A percentile compares a stretch with the other conserved stretches of the same genome.
These are phyloP conservation scores for Colletotrichum spaethianum DNA, from an alignment of 2,329 filamentous ascomycete genomes.

Conservation along the genomic window DNA sequence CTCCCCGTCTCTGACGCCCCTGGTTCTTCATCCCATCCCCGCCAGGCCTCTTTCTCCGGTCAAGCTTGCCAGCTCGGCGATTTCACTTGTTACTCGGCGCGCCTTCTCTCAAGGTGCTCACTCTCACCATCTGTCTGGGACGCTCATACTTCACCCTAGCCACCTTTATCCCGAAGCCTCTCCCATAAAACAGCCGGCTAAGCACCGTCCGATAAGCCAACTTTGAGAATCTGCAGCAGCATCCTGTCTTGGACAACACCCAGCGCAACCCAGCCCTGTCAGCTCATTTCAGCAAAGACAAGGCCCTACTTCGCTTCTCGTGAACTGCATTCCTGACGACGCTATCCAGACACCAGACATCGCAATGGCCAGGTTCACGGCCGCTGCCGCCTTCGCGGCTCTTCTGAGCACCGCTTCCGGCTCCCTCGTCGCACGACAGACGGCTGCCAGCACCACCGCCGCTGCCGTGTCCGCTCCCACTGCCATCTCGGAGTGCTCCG, in stretches of 20 bases:
- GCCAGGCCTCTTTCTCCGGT: not conserved
- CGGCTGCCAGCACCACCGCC: conserved; percentile 48
- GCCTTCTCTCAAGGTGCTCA: conserved; percentile 37
- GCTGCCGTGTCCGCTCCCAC: conserved; percentile 30
- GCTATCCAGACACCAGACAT: not conserved
- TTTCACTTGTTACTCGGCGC: not conserved
- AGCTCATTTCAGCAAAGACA: conserved; percentile 1
- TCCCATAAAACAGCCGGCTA: conserved; percentile 29
- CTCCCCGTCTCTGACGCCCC: not conserved
- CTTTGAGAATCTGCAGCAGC: conserved; percentile 14
- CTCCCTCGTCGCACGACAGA: conserved; percentile 48
- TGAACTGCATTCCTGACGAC: not conserved
- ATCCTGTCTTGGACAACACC: conserved; percentile 6
- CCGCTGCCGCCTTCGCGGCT: conserved; percentile 29
- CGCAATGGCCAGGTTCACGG: conserved; percentile 29
- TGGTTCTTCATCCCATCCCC: not conserved
- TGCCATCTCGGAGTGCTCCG: conserved; percentile 38
- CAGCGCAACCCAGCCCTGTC: not conserved
- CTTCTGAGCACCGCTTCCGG: conserved; percentile 33
- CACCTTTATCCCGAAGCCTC: not conserved
- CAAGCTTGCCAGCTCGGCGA: conserved; percentile 3
- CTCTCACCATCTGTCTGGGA: not conserved
- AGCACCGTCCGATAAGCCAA: conserved; percentile 17
- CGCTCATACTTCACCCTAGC: not conserved
- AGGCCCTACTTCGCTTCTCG: not conserved